These are phyloP conservation scores for Epichloe sp. DNA, from an alignment of 2,329 filamentous ascomycete species.

Conservation along the genomic window DNA sequence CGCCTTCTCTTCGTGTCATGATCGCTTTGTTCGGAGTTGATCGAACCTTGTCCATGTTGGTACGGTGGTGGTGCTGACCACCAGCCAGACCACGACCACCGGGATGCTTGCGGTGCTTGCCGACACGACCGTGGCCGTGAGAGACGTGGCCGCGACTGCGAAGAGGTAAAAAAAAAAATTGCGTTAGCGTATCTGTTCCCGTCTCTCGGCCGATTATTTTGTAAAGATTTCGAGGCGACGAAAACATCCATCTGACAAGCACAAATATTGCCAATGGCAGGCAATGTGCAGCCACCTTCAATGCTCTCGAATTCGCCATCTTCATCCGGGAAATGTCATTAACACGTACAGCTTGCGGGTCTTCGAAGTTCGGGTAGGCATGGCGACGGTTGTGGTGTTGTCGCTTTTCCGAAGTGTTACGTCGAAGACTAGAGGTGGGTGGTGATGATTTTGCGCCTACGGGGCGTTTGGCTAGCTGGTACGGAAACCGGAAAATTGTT, in stretches of 20 bases:
- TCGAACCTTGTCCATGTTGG: conserved; percentile 63
- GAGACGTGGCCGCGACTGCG: conserved; percentile 90
- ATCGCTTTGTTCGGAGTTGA: conserved; percentile 8
- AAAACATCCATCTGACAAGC: not conserved
- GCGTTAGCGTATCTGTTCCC: not conserved
- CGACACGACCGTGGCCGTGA: conserved; percentile 94
- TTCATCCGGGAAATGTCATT: conserved; percentile 5
- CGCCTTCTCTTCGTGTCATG: conserved; percentile 1
- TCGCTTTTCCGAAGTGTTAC: conserved; percentile 28
- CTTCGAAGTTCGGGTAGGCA: conserved; percentile 64
- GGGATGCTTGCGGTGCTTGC: conserved; percentile 93
- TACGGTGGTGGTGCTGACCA: conserved; percentile 81
- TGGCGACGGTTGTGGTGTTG: conserved; percentile 38
- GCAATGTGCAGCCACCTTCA: conserved; percentile 2
- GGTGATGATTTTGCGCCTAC: conserved; percentile 26
- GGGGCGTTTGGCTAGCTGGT: conserved; percentile 13
- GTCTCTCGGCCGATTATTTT: not conserved
- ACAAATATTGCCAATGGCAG: conserved; percentile 14
- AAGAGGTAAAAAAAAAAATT: conserved; percentile 2
- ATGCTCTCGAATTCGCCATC: not conserved
- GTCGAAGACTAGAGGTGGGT: conserved; percentile 22
- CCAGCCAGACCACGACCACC: conserved; percentile 81
- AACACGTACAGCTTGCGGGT: conserved; percentile 63
- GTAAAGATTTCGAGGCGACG: not conserved
- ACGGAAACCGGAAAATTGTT: conserved; percentile 20